phyloP scores from a whole-genome alignment of 78 protist species.

The Planoprotostelium fungivorum region DNA sequence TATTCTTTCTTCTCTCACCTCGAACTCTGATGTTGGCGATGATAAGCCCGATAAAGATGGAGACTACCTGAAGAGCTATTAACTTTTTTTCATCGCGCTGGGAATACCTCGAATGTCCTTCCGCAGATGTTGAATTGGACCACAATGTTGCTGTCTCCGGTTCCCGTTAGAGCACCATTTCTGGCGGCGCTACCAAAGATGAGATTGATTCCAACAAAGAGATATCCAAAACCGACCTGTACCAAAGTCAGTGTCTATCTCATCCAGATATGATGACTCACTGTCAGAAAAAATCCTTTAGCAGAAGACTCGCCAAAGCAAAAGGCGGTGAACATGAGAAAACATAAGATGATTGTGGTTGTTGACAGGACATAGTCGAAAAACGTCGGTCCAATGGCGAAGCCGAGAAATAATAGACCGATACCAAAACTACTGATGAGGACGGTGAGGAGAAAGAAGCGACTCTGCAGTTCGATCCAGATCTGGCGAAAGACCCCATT shows the following conservation, averaged over 20 bases:
- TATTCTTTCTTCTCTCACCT: not conserved
- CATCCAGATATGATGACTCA: not conserved
- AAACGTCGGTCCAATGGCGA: not conserved
- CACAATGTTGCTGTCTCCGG: not conserved
- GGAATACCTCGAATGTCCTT: not conserved
- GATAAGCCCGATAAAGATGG: not conserved
- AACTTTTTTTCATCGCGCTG: not conserved
- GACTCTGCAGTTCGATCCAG: not conserved
- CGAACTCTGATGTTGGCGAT: not conserved
- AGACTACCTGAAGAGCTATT: not conserved
- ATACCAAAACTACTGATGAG: not conserved
- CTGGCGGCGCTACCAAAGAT: not conserved
- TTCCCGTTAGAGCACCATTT: not conserved
- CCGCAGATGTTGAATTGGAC: not conserved
- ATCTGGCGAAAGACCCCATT: not conserved
- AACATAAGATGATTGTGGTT: not conserved
- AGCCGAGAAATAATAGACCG: not conserved
- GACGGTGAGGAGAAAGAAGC: not conserved
- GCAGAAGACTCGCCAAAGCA: not conserved
- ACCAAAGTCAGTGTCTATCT: not conserved
- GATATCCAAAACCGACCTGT: not conserved
- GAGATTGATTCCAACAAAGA: not conserved
- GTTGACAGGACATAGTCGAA: not conserved
- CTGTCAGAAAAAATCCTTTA: not conserved
- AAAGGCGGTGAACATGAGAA: not conserved